Conservation (phyloP, 108 stramenopile species). For the Cyclotella cryptica region DNA sequence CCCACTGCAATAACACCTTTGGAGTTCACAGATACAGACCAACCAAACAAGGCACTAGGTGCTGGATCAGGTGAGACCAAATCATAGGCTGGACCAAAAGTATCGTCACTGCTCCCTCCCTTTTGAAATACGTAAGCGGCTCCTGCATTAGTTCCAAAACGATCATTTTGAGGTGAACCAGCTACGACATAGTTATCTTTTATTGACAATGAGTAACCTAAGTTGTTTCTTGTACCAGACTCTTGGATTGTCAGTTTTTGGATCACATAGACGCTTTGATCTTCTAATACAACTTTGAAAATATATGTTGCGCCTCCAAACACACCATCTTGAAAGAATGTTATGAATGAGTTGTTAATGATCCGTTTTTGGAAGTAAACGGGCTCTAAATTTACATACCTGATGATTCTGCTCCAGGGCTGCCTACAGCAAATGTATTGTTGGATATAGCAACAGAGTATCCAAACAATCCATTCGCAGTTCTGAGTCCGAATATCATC, state of each 20-base stretch:
- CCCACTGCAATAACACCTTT: slow-evolving; percentile 24
- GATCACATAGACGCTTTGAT: neutral
- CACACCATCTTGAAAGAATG: neutral
- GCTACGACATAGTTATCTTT: slow-evolving; percentile 18
- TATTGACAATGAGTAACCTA: slow-evolving; percentile 17
- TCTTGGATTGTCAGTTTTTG: neutral
- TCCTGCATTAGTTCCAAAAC: slow-evolving; percentile 10
- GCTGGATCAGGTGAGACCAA: slow-evolving; percentile 16
- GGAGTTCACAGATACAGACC: slow-evolving; percentile 29
- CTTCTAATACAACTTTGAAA: neutral
- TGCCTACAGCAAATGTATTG: slow-evolving; percentile 10
- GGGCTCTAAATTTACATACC: neutral
- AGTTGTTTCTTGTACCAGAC: neutral
- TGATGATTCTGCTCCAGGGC: slow-evolving; percentile 13
- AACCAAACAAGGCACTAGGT: slow-evolving; percentile 26
- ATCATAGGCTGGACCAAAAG: neutral
- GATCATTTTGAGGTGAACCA: slow-evolving; percentile 28
- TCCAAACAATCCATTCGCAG: neutral
- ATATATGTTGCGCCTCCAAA: slow-evolving; percentile 6
- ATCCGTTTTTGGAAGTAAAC: neutral
- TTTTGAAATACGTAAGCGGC: slow-evolving; percentile 11
- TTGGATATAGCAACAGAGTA: slow-evolving; percentile 4
- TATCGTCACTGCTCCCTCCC: slow-evolving; percentile 2
- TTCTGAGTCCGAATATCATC: neutral
- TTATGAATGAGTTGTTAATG: neutral